A percentile compares a stretch with the other conserved stretches of the same genome.
phyloP scores from a whole-genome alignment of 208 protist genomes.

The Trypanosoma cruzi region DNA sequence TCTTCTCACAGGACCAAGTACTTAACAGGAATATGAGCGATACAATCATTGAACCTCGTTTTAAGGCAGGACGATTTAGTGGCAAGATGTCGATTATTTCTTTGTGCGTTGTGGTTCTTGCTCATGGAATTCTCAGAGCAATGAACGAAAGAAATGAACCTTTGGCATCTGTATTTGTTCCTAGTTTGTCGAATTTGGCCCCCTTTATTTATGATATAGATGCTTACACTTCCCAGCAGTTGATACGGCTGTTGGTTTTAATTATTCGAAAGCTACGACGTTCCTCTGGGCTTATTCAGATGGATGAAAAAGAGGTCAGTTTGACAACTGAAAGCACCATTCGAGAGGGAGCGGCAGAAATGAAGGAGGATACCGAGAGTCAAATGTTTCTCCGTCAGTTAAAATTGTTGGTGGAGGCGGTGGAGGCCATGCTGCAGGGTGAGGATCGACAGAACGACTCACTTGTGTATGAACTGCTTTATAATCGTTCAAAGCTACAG shows the following conservation, averaged over 20 bases:
- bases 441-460: slow-evolving; percentile 55
- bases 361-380: not conserved
- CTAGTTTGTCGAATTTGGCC: slow-evolving; percentile 67
- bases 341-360: not conserved
- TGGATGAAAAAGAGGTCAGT: not conserved
- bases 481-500: slow-evolving; percentile 39
- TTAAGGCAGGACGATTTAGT: slow-evolving; percentile 34
- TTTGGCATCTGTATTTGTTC: slow-evolving; percentile 61
- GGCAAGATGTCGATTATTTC: slow-evolving; percentile 41
- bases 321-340: not conserved
- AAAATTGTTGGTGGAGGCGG: slow-evolving; percentile 42
- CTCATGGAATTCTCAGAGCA: slow-evolving; percentile 47
- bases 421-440: slow-evolving; percentile 65
- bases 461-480: slow-evolving; percentile 84
- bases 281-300: not conserved
- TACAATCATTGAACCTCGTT: slow-evolving; percentile 31
- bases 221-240: slow-evolving; percentile 59
- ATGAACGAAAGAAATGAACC: slow-evolving; percentile 72
- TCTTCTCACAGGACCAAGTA: slow-evolving; percentile 73
- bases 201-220: slow-evolving; percentile 74
- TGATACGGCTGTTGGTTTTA: slow-evolving; percentile 46
- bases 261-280: slow-evolving; percentile 55
- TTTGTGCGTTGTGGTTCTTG: slow-evolving; percentile 48
- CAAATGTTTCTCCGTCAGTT: slow-evolving; percentile 66
- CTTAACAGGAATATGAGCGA: slow-evolving; percentile 57